A percentile compares a stretch with the other conserved stretches of the same genome.
phyloP scores from a whole-genome alignment of 1,139 yeast species.

The Spencermartinsiella ligniputridi region DNA sequence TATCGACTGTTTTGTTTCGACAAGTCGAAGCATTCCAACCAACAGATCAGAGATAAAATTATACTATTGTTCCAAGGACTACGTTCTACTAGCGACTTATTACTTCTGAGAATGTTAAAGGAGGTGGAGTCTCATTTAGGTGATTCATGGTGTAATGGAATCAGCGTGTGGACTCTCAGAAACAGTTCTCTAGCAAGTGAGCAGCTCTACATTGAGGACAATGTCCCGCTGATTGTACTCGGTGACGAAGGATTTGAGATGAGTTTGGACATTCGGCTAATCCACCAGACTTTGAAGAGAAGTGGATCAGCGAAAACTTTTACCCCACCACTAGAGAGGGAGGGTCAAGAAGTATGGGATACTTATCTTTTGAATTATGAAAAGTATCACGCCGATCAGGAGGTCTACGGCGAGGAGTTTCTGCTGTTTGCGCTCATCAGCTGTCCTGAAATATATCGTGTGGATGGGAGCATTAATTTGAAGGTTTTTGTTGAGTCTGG shows the following conservation, averaged over 20 bases:
- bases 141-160: conserved; percentile 54
- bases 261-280: conserved; percentile 48
- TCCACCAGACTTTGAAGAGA: conserved; percentile 48
- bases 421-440: conserved; percentile 28
- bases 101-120: conserved; percentile 53
- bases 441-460: conserved; percentile 27
- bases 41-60: conserved; percentile 44
- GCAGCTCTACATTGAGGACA: conserved; percentile 2
- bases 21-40: conserved; percentile 44
- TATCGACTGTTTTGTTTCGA: conserved; percentile 37
- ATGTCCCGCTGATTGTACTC: conserved; percentile 41
- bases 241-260: conserved; percentile 51
- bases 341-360: conserved; percentile 4
- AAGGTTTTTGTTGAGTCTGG: conserved; percentile 56
- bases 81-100: conserved; percentile 52
- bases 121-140: conserved; percentile 51
- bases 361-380: conserved; percentile 6
- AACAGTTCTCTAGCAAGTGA: conserved; percentile 3
- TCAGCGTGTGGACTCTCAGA: conserved; percentile 53
- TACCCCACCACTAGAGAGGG: conserved; percentile 8
- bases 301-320: conserved; percentile 19
- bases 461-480: conserved; percentile 43
- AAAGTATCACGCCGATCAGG: conserved; percentile 5
- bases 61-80: conserved; percentile 60
- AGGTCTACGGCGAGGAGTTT: conserved; percentile 29